Evolutionary conservation across 306 rosid species (phyloP).

Genomic region (Malus sieversii): DNA sequence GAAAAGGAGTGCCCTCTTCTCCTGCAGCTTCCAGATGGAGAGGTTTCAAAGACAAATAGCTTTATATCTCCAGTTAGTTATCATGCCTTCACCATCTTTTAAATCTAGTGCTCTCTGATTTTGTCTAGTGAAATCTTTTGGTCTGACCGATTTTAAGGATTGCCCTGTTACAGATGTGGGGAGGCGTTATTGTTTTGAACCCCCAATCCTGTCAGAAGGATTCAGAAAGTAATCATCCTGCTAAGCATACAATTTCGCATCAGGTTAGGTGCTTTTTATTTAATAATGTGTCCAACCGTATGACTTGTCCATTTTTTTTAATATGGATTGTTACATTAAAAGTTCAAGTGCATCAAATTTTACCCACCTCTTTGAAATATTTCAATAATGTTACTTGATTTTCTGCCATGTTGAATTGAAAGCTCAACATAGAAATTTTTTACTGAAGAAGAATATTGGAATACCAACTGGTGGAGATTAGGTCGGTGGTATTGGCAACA

Average conservation of each 20-base stretch:
- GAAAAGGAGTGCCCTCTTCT: conserved; percentile 85
- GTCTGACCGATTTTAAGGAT: conserved; percentile 11
- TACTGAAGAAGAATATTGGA: not conserved
- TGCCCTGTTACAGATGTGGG: conserved; percentile 79
- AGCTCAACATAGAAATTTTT: not conserved
- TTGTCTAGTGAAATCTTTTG: conserved; percentile 1
- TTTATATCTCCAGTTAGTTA: conserved; percentile 83
- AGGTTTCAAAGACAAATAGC: conserved; percentile 76
- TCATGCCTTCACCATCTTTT: conserved; percentile 19
- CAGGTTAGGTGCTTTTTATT: conserved; percentile 43
- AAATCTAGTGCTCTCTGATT: not conserved
- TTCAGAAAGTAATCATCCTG: conserved; percentile 40
- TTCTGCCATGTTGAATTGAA: not conserved
- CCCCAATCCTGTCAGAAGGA: conserved; percentile 52
- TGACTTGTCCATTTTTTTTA: not conserved
- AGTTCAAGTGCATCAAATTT: not conserved
- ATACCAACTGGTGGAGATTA: not conserved
- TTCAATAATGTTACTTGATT: not conserved
- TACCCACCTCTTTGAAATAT: not conserved
- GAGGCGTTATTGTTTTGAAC: conserved; percentile 89
- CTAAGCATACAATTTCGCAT: conserved; percentile 45
- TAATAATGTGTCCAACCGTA: not conserved
- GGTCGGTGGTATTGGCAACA: not conserved
- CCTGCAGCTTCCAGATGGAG: conserved; percentile 77
- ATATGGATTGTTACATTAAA: not conserved